Percentiles rank a stretch among this genome's conserved stretches.
phyloP scores from a whole-genome alignment of 768 basidiomycete species.

The Serendipita sp. region DNA sequence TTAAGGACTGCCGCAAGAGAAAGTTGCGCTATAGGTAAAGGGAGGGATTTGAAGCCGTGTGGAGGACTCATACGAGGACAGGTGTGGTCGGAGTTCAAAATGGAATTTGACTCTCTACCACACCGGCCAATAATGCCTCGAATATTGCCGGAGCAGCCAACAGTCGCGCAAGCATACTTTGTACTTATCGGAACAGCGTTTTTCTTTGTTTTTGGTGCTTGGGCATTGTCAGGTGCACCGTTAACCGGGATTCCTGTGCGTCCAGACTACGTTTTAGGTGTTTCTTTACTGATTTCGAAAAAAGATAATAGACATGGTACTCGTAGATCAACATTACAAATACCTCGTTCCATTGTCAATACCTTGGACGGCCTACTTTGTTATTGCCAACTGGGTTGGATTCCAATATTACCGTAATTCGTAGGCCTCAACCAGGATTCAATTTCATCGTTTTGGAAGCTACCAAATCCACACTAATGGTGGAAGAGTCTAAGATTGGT shows the following conservation, averaged over 20 bases:
- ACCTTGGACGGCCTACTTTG: slow-evolving; percentile 71
- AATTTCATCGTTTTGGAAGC: neutral
- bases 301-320: slow-evolving; percentile 48
- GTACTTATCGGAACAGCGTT: neutral
- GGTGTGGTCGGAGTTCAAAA: slow-evolving; percentile 9
- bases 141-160: neutral
- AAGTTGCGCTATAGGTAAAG: slow-evolving; percentile 48
- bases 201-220: neutral
- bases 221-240: neutral
- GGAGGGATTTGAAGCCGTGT: slow-evolving; percentile 39
- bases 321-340: slow-evolving; percentile 74
- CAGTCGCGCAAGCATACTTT: neutral
- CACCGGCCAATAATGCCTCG: neutral
- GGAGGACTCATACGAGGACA: slow-evolving; percentile 12
- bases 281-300: neutral
- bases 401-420: slow-evolving; percentile 83
- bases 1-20: slow-evolving; percentile 62
- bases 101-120: slow-evolving; percentile 3
- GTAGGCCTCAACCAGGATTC: neutral
- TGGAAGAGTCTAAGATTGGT: slow-evolving; percentile 82
- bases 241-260: neutral
- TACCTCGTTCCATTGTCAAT: slow-evolving; percentile 66
- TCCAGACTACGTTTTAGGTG: neutral
- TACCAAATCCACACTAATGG: slow-evolving; percentile 30
- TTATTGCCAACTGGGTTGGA: slow-evolving; percentile 96